Base-by-base conservation (phyloP, 2,329 filamentous ascomycete genomes). In the Fusarium sp. region DNA sequence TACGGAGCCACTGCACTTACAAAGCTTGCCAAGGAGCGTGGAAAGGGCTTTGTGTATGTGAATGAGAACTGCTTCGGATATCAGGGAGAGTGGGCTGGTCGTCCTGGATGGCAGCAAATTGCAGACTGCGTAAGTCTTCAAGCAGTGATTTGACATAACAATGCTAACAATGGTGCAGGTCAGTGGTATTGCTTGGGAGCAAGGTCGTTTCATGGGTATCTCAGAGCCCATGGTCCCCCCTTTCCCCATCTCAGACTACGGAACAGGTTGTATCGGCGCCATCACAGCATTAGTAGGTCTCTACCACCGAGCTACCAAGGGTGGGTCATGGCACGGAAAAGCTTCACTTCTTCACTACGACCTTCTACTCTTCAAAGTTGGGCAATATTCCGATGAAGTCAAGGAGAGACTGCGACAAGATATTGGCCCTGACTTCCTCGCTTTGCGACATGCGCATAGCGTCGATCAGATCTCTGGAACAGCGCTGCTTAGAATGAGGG, bases 61-160 rank as follows among this genome's bases (percentile, higher is more conserved):
- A 86, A 87, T 34, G 91, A 93, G 77, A 90, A 93, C 76, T 93
- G 91, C 76, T 93, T 92, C 71, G 91, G 91, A 1, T 88, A 83
- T 20, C 61, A 77, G 7, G 81, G 80, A 4, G 87, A 90, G 62
- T 92, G 90, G 90, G 84, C 87, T 2, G 79, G 81, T 10, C 83
- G 90, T 6, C 86, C 89, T 7, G 91, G 91, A 9, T 93, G 91
- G 91, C 91, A 92, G 74, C 90, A 91, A 71, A 92, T 92, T 70
- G 90, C 90, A 18, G 91, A 92, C 75, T 90, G 79, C 47, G 89
- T 82, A 71, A 66, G 78, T 73, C 10, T 20, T 27, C 1, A 14
- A 2, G 2, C 5, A 4, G 22, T 2, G 4, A 3, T 13, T 51
- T 3, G 4, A 14, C 6, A 41, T 3, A 3, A 3, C 3, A 29